Evolutionary conservation across 345 rosid species (phyloP).

Genomic region (Hevea brasiliensis): DNA sequence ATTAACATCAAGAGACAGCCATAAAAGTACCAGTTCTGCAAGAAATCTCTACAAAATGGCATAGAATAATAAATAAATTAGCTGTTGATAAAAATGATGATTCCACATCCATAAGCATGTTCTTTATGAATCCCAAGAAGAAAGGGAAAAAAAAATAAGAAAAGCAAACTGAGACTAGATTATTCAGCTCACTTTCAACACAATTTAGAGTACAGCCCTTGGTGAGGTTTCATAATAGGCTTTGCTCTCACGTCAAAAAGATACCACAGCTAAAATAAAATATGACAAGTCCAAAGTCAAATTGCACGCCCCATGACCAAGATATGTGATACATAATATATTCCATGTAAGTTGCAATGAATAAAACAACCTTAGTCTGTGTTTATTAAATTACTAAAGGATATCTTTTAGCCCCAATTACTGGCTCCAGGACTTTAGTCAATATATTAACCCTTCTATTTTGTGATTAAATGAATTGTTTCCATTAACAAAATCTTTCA

Average conservation of each 20-base stretch:
- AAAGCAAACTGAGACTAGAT: neutral
- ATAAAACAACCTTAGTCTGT: neutral
- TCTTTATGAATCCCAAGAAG: neutral
- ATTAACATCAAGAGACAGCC: conserved; percentile 12
- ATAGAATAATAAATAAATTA: neutral
- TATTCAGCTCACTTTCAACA: neutral
- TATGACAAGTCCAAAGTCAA: neutral
- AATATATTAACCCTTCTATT: neutral
- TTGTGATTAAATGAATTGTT: neutral
- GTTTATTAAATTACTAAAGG: neutral
- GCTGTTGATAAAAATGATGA: neutral
- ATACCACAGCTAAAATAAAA: neutral
- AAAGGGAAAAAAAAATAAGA: neutral
- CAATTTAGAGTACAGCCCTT: neutral
- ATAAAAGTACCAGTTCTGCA: neutral
- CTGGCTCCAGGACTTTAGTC: neutral
- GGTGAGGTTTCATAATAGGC: neutral
- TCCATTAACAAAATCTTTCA: neutral
- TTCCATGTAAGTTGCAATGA: neutral
- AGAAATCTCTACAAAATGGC: neutral
- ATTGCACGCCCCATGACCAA: neutral
- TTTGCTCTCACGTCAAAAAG: neutral
- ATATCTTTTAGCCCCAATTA: neutral
- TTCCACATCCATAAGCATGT: neutral
- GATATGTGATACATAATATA: neutral